Conservation (phyloP, 2,329 filamentous ascomycete genomes). For the Fusarium begoniae region DNA sequence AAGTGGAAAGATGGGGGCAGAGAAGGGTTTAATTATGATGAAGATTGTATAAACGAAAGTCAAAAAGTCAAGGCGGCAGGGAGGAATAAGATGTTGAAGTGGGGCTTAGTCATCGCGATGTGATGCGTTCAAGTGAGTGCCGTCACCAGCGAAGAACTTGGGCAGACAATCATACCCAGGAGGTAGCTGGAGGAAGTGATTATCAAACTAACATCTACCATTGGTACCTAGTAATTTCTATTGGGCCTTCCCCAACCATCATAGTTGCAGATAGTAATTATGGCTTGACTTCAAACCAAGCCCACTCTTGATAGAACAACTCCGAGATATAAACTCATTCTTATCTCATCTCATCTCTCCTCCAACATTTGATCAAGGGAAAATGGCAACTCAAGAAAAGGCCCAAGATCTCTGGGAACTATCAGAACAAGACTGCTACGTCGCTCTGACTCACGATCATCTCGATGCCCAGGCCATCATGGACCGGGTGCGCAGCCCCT, state of each 20-base stretch:
- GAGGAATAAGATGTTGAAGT: neutral
- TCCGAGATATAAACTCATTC: neutral
- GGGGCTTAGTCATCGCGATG: slow-evolving; percentile 25
- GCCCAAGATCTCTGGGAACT: slow-evolving; percentile 50
- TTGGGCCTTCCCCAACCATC: neutral
- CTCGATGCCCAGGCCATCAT: slow-evolving; percentile 69
- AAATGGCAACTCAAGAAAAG: slow-evolving; percentile 25
- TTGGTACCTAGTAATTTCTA: neutral
- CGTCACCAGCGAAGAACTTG: neutral
- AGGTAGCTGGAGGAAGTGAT: neutral
- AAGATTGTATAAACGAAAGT: slow-evolving; percentile 1
- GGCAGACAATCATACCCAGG: neutral
- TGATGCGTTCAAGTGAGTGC: neutral
- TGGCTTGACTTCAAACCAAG: neutral
- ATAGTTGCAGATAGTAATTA: neutral
- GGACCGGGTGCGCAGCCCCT: slow-evolving; percentile 74
- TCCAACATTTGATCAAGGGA: neutral
- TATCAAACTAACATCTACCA: neutral
- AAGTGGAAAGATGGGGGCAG: neutral
- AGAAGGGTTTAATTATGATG: neutral
- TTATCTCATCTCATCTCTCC: neutral
- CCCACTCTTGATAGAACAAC: slow-evolving; percentile 9
- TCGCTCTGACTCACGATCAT: slow-evolving; percentile 71
- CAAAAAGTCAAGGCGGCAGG: neutral
- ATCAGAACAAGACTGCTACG: slow-evolving; percentile 65